Percentiles rank a stretch among this genome's conserved stretches.
These are phyloP conservation scores for Termitomyces sp. DNA, from an alignment of 768 basidiomycete genomes.

Conservation along the genomic window DNA sequence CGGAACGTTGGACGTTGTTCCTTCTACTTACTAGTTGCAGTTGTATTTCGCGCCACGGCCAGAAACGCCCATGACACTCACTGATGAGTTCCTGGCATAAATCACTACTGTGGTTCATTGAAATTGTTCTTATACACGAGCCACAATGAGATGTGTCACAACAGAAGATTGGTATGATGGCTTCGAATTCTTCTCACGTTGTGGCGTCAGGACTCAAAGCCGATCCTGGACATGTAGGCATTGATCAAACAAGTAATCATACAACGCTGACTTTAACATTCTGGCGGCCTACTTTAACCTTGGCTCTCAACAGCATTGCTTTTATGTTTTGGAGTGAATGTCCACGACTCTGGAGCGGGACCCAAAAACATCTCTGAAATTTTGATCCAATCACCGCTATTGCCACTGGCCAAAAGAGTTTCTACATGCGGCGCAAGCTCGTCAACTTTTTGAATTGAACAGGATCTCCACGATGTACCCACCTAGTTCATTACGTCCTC, in stretches of 20 bases:
- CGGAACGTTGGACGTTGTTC: no score
- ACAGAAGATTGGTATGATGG: no score
- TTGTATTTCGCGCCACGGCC: no score
- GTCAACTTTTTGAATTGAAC: conserved; percentile 1
- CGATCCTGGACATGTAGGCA: no score
- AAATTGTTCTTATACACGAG: no score
- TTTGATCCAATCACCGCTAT: conserved; percentile 86
- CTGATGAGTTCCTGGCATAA: no score
- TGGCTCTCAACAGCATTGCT: conserved; percentile 74
- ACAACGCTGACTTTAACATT: not conserved
- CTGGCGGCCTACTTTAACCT: conserved; percentile 22
- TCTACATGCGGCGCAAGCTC: conserved; percentile 37
- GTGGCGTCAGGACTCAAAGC: no score
- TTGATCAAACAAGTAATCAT: not conserved
- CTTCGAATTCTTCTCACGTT: no score
- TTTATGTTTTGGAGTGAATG: conserved; percentile 91
- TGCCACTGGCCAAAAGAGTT: conserved; percentile 73
- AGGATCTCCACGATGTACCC: conserved; percentile 17
- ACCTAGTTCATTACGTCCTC: conserved; percentile 87
- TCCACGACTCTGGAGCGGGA: conserved; percentile 75
- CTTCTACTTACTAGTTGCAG: no score
- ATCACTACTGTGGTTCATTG: no score
- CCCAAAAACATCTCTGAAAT: conserved; percentile 96
- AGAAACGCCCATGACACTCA: no score
- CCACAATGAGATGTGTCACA: no score